A percentile compares a stretch with the other conserved stretches of the same genome.
Conservation (phyloP, 139 green algal genomes). For the Tetradesmus obliquus region DNA sequence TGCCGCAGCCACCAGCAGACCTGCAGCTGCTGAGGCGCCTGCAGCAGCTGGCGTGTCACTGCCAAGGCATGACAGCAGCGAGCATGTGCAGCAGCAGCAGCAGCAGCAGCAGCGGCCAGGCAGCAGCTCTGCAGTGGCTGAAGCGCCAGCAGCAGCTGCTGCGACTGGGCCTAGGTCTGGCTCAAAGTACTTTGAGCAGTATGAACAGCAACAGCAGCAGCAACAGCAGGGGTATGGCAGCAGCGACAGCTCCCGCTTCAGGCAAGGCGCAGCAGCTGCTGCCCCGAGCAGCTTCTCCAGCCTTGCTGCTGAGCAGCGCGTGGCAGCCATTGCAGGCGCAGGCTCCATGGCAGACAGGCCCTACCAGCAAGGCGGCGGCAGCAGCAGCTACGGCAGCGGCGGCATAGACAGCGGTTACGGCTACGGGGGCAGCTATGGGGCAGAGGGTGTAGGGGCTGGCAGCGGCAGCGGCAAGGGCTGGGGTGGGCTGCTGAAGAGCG, state of each 20-base stretch:
- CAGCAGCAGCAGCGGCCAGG: background rate
- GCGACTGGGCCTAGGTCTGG: background rate
- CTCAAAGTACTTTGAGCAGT: slow-evolving; percentile 8
- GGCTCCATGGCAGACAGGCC: background rate
- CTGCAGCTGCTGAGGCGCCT: background rate
- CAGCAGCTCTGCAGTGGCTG: background rate
- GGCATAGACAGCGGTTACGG: slow-evolving; percentile 11
- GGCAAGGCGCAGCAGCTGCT: background rate
- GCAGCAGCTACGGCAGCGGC: slow-evolving; percentile 37
- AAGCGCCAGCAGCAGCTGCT: background rate
- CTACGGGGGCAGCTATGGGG: background rate
- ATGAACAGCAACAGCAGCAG: slow-evolving; percentile 28
- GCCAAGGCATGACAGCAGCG: background rate
- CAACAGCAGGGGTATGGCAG: slow-evolving; percentile 10
- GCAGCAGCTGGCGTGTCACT: background rate
- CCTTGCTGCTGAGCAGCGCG: background rate
- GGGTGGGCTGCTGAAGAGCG: slow-evolving; percentile 34
- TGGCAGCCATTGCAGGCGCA: slow-evolving; percentile 3
- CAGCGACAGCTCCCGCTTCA: background rate
- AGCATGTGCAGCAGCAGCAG: background rate
- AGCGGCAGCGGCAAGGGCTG: slow-evolving; percentile 30
- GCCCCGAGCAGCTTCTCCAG: slow-evolving; percentile 19
- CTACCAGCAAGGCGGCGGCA: background rate
- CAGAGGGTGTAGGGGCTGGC: background rate
- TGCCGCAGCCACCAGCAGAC: background rate